Conservation (phyloP, 1,139 yeast species). For the Torulaspora pretoriensis region DNA sequence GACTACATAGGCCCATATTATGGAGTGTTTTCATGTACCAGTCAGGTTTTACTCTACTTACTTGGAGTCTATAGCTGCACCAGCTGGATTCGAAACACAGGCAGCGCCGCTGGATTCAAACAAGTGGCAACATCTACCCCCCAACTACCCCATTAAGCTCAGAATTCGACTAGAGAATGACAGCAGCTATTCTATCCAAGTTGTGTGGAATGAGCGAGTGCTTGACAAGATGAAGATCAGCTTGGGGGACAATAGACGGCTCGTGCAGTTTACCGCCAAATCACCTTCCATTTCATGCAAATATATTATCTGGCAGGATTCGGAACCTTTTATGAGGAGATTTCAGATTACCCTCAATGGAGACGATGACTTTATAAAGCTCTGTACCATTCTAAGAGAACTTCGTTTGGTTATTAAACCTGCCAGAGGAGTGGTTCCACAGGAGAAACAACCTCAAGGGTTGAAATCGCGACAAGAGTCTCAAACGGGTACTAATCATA, state of each 20-base stretch:
- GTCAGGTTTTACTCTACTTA: conserved; percentile 21
- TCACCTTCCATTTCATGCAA: conserved; percentile 31
- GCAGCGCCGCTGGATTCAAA: conserved; percentile 15
- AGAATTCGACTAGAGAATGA: conserved; percentile 5
- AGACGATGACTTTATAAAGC: conserved; percentile 17
- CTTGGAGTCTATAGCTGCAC: conserved; percentile 20
- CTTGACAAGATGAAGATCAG: conserved; percentile 11
- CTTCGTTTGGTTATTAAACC: conserved; percentile 18
- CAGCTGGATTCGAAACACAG: conserved; percentile 22
- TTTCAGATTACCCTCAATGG: conserved; percentile 26
- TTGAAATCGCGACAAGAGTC: neutral
- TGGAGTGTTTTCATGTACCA: conserved; percentile 2
- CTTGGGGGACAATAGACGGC: conserved; percentile 2
- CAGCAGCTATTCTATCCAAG: conserved; percentile 5
- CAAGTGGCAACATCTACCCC: conserved; percentile 25
- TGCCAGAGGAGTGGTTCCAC: conserved; percentile 8
- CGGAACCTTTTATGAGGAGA: conserved; percentile 16
- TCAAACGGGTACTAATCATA: neutral
- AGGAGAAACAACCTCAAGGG: neutral
- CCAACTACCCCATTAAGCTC: conserved; percentile 8
- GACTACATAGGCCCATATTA: neutral
- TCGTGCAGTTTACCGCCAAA: conserved; percentile 25
- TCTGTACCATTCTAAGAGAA: conserved; percentile 12
- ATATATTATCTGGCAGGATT: conserved; percentile 16
- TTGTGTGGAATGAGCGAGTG: conserved; percentile 11